Percentiles rank a stretch among this genome's conserved stretches.
Conservation (phyloP, 306 rosid genomes). For the Sechiopsis laciniata region DNA sequence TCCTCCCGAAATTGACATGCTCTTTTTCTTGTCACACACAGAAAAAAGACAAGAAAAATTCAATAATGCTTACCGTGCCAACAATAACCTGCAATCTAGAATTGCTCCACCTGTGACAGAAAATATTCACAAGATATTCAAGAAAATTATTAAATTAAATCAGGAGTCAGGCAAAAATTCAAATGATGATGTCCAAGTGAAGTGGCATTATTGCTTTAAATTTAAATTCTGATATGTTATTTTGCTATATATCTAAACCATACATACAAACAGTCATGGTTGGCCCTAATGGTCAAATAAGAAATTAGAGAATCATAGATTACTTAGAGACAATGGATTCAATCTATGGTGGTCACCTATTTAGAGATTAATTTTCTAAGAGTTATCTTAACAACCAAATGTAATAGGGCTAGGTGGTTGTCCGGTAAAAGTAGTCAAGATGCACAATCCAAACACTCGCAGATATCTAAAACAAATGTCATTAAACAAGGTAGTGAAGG, state of each 20-base stretch:
- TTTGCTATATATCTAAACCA: background rate
- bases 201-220: background rate
- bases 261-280: background rate
- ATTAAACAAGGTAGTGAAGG: background rate
- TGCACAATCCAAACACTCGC: too few relatives aligned
- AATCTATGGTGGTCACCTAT: too few relatives aligned
- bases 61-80: slow-evolving; percentile 68
- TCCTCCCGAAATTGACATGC: background rate
- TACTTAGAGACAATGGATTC: too few relatives aligned
- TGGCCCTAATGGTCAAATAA: too few relatives aligned
- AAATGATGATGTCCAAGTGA: background rate
- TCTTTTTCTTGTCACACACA: background rate
- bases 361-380: too few relatives aligned
- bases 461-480: too few relatives aligned
- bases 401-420: too few relatives aligned
- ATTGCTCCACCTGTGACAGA: slow-evolving; percentile 72
- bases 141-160: slow-evolving; percentile 14
- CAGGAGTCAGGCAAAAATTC: background rate
- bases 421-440: too few relatives aligned
- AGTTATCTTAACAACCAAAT: too few relatives aligned
- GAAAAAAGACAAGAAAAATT: slow-evolving; percentile 4
- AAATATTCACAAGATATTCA: slow-evolving; percentile 20
- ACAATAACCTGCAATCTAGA: slow-evolving; percentile 76
- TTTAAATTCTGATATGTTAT: background rate
- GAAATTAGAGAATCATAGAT: too few relatives aligned